These are phyloP conservation scores for Darksidea phi DNA, from an alignment of 495 filamentous ascomycete genomes.

Conservation along the genomic window DNA sequence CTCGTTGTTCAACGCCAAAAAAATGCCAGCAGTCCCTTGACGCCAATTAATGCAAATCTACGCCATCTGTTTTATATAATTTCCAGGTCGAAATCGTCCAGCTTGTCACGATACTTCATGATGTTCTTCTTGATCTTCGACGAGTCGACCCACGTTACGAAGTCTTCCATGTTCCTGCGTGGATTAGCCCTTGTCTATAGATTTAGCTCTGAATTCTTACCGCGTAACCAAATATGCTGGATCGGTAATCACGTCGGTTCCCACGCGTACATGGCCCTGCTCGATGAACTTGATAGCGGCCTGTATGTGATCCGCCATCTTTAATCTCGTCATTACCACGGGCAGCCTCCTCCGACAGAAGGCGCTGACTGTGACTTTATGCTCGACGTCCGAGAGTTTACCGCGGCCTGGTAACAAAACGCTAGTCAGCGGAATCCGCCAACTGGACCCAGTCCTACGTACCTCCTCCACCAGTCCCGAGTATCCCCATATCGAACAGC, in stretches of 20 bases:
- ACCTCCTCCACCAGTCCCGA: constrained; percentile 52
- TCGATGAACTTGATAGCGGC: constrained; percentile 83
- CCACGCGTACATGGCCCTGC: constrained; percentile 92
- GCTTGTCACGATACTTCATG: constrained; percentile 86
- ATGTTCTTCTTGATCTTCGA: constrained; percentile 97
- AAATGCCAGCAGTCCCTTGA: no score
- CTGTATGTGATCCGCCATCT: constrained; percentile 86
- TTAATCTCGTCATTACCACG: constrained; percentile 81
- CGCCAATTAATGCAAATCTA: no score
- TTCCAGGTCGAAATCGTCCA: constrained; percentile 90
- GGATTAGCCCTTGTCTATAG: constrained; percentile 34
- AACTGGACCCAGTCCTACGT: not conserved
- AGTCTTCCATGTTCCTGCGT: constrained; percentile 82
- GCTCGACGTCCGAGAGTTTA: constrained; percentile 80
- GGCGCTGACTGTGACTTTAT: constrained; percentile 78
- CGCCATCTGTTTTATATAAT: constrained; percentile 7
- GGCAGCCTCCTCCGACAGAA: constrained; percentile 77
- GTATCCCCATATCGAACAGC: constrained; percentile 83
- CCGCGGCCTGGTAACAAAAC: constrained; percentile 14
- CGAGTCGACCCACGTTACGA: constrained; percentile 92
- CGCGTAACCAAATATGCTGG: constrained; percentile 72
- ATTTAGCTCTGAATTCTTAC: constrained; percentile 38
- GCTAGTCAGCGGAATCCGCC: no score
- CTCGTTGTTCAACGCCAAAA: no score
- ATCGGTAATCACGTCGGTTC: constrained; percentile 86